Base-by-base conservation (phyloP, 2,329 filamentous ascomycete genomes). In the Trichoderma sp. region DNA sequence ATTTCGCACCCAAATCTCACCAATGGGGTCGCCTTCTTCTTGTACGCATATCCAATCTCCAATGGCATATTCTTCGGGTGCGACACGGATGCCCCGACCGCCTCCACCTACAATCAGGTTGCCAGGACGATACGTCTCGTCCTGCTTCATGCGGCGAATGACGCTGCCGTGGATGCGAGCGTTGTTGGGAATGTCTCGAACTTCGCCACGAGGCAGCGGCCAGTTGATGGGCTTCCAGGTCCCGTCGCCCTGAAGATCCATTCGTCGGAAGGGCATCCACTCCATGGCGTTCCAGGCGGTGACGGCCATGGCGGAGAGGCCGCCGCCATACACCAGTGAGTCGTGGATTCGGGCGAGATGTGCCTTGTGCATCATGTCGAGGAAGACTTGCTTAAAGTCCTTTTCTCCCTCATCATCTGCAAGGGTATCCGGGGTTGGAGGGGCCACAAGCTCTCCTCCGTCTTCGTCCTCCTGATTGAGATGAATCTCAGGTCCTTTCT, bases 41-140 rank as follows among this genome's bases (percentile, higher is more conserved):
- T 83, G 83, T 2, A 89, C 82, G 65, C 90, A 87, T 5, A 86
- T 83, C 92, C 92, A 95, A 16, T 92, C 86, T 0, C 92, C 92
- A 63, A 89, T 92, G 0, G 91, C 91, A 69, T 86, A 79, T 33
- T 88, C 79, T 7, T 83, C 75, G 0, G 90, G 88, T 1, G 92
- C 92, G 10, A 74, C 80, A 31, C 87, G 83, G 1, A 88, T 83
- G 0, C 92, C 92, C 35, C 92, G 83, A 0, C 92, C 92, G 19
- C 92, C 92, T 0, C 92, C 92, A 0, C 92, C 92, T 3, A 94
- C 80, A 70, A 96, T 93, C 65, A 96, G 77, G 71, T 96, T 96
- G 0, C 92, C 92, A 0, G 92, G 92, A 0, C 92, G 84, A 74
- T 95, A 96, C 0, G 74, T 81, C 1, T 83, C 76, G 70, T 94